phyloP scores from a whole-genome alignment of 2,329 filamentous ascomycete species.

The Ascosphaera acerosa region DNA sequence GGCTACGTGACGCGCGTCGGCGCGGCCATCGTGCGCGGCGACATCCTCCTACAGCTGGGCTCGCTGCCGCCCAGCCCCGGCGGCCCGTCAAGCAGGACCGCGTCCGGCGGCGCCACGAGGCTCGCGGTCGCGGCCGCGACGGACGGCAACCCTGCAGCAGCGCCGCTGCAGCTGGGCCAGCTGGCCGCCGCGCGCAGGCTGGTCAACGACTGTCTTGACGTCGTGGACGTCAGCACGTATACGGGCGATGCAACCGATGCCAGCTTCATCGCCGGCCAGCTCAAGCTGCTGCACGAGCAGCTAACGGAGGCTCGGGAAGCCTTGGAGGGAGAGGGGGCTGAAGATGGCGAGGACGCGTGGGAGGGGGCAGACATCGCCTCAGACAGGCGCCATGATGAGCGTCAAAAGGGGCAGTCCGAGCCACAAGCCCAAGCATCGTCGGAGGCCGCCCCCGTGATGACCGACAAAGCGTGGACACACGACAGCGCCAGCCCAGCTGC shows the following conservation, averaged over 20 bases:
- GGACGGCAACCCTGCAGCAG: no score
- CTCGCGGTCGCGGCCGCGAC: no score
- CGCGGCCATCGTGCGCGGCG: constrained; percentile 74
- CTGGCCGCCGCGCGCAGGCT: constrained; percentile 48
- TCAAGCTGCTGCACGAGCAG: constrained; percentile 33
- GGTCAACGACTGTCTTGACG: constrained; percentile 60
- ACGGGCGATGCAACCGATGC: constrained; percentile 38
- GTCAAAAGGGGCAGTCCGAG: no score
- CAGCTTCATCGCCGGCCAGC: constrained; percentile 31
- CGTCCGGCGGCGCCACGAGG: constrained; percentile 26
- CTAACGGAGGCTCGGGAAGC: constrained; percentile 33
- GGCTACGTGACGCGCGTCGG: constrained; percentile 78
- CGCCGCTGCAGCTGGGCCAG: constrained; percentile 38
- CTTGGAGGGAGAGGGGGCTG: constrained; percentile 32
- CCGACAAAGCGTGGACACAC: constrained; percentile 11
- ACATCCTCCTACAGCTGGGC: constrained; percentile 46
- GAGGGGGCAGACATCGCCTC: no score
- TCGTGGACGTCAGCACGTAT: constrained; percentile 52
- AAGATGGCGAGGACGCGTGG: constrained; percentile 27
- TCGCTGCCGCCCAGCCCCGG: constrained; percentile 26
- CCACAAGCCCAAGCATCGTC: no score
- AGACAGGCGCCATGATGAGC: no score
- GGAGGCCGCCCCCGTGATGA: no score
- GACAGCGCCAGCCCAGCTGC: no score
- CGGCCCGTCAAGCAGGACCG: constrained; percentile 25